A percentile compares a stretch with the other conserved stretches of the same genome.
Conservation (phyloP, 1,284 basidiomycete species). For the Testicularia cyperi region DNA sequence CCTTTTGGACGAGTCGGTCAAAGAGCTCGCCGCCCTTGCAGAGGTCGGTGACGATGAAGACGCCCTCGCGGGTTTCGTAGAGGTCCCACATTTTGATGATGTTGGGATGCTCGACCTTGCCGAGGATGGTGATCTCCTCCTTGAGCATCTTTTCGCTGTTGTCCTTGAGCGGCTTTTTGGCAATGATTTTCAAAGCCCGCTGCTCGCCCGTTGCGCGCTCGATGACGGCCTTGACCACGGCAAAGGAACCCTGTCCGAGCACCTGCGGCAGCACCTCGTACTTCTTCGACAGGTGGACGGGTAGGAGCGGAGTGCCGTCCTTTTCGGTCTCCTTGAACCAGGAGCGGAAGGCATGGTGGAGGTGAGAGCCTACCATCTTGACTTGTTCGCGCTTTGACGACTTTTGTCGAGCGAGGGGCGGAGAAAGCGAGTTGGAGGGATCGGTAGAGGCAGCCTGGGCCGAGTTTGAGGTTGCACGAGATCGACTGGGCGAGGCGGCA, state of each 20-base stretch:
- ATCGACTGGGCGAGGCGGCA: too few species aligned
- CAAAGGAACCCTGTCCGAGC: constrained; percentile 57
- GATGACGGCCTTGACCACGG: constrained; percentile 49
- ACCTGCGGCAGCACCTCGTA: constrained; percentile 41
- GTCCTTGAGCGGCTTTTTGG: constrained; percentile 55
- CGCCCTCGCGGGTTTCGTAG: constrained; percentile 57
- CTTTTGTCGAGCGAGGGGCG: constrained; percentile 1
- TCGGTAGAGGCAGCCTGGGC: too few species aligned
- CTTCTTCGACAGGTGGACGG: constrained; percentile 49
- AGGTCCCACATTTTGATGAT: constrained; percentile 59
- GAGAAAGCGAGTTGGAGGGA: neutral
- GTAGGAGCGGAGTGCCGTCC: constrained; percentile 51
- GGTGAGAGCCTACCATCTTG: constrained; percentile 50
- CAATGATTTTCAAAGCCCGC: constrained; percentile 58
- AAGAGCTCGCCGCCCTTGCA: constrained; percentile 58
- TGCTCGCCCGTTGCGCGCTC: constrained; percentile 44
- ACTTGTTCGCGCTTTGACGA: constrained; percentile 33
- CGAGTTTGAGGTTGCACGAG: too few species aligned
- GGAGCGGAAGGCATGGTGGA: constrained; percentile 49
- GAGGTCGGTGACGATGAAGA: constrained; percentile 59
- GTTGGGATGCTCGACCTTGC: constrained; percentile 52
- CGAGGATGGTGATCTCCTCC: constrained; percentile 55
- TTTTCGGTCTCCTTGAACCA: constrained; percentile 56
- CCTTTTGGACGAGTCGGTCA: constrained; percentile 53
- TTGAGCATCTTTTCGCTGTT: constrained; percentile 54